Base-by-base conservation (phyloP, 805 yeast genomes). In the Tetrapisispora fleetii region DNA sequence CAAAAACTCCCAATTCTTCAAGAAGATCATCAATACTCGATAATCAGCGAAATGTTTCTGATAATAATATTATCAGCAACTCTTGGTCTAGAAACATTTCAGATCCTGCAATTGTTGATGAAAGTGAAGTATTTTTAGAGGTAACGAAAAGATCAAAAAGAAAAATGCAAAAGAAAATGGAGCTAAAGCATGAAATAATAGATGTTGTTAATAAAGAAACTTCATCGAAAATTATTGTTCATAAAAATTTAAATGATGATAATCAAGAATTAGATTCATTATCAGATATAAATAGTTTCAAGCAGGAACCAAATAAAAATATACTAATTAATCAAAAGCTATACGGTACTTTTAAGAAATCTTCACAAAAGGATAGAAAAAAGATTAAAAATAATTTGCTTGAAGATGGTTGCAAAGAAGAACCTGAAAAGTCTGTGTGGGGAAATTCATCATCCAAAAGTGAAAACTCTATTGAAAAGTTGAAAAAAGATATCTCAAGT, bases 291-390 rank as follows among this genome's bases (percentile, higher is more conserved):
- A 17, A 36, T 8, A 14, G 13, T 7, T 4, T 14, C 1, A 38
- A 21, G 3, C 14, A 8, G 9, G 18, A 16, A 6, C 2, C 11
- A 27, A 27, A 27, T 19, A 52, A 50, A 19, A 38, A 28, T n/a
- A 48, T 45, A 30, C 18, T 36, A 3, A n/a, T 49, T 11, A 46
- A 37, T 24, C 37, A 44, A 19, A 60, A 56, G 37, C 44, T 53
- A 9, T 46, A 43, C 6, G 56, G 54, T 13, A 22, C 54, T 14
- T 59, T 62, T 43, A 63, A 58, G 48, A 63, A 63, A 38, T 46
- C 52, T 38, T 52, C 63, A 11, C 67, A 63, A 41, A 63, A 58
- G 38, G 58, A 62, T 47, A 56, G 67, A 33, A 53, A 50, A 36
- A 54, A 58, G 36, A 47, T 49, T 13, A 19, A 45, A 10, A 41